phyloP scores from a whole-genome alignment of 2,329 filamentous ascomycete genomes.

The Lecanoromycetidae sp. region DNA sequence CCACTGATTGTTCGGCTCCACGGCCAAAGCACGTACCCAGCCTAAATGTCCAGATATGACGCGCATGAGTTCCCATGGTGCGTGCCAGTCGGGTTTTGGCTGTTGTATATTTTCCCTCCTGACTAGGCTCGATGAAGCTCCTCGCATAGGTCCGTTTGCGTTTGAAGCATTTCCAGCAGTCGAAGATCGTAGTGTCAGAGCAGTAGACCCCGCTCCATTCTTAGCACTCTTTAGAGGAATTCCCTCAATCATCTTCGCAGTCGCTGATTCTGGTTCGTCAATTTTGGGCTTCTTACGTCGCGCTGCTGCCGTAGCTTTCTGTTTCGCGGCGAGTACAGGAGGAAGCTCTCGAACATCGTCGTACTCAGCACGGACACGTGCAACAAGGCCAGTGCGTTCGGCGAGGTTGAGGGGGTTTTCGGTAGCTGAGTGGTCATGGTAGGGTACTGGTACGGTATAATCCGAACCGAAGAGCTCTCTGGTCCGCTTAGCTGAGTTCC shows the following conservation, averaged over 20 bases:
- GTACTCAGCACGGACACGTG: constrained; percentile 62
- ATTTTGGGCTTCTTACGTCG: constrained; percentile 52
- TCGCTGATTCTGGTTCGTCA: constrained; percentile 40
- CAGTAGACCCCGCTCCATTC: constrained; percentile 38
- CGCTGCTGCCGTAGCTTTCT: constrained; percentile 50
- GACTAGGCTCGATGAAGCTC: constrained; percentile 46
- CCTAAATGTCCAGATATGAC: constrained; percentile 94
- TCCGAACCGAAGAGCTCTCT: constrained; percentile 36
- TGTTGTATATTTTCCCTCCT: constrained; percentile 53
- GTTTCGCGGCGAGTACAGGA: constrained; percentile 64
- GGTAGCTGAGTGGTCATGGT: background rate
- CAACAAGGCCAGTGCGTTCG: constrained; percentile 36
- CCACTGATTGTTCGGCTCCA: constrained; percentile 95
- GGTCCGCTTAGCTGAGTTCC: constrained; percentile 33
- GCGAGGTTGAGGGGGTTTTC: constrained; percentile 26
- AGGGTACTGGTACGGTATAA: constrained; percentile 33
- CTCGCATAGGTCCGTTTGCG: constrained; percentile 43
- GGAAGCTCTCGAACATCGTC: constrained; percentile 65
- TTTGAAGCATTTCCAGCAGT: constrained; percentile 38
- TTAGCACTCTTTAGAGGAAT: constrained; percentile 31
- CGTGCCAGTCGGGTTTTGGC: constrained; percentile 84
- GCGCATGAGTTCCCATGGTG: constrained; percentile 95
- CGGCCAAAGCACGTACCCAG: constrained; percentile 80
- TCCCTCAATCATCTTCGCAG: constrained; percentile 56
- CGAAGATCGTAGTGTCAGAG: constrained; percentile 42